Evolutionary conservation across 2,329 filamentous ascomycete species (phyloP).

Genomic region (Chaetomiaceae sp.): DNA sequence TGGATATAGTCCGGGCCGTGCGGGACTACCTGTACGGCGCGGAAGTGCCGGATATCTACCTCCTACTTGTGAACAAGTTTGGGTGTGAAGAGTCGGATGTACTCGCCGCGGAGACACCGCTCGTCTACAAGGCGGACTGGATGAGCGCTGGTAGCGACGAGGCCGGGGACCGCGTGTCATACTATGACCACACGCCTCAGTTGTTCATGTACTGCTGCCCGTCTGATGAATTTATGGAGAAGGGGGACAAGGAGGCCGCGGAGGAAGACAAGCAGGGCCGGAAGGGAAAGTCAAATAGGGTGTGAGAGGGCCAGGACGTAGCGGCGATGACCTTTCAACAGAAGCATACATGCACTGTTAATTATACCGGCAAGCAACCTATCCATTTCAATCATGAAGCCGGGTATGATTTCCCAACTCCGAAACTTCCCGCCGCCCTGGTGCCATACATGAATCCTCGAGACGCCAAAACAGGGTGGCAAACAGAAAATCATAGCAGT

Average conservation of each 20-base stretch:
- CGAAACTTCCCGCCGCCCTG: too few relatives aligned
- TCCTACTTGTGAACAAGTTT: not conserved
- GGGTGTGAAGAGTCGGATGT: not conserved
- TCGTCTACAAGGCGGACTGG: not conserved
- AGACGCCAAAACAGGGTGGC: too few relatives aligned
- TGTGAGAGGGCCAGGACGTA: too few relatives aligned
- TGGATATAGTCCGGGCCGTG: not conserved
- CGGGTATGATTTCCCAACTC: too few relatives aligned
- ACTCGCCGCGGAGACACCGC: not conserved
- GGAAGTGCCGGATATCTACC: not conserved
- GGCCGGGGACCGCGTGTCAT: not conserved
- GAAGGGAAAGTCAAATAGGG: too few relatives aligned
- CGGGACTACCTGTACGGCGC: slow-evolving; percentile 4
- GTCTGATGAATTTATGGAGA: not conserved
- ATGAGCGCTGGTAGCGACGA: not conserved
- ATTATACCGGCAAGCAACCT: too few relatives aligned
- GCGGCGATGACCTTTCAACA: too few relatives aligned
- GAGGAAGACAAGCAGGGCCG: too few relatives aligned
- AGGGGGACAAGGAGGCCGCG: not conserved
- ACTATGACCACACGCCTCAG: not conserved
- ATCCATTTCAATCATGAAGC: too few relatives aligned
- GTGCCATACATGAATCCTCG: too few relatives aligned
- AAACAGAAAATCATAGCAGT: too few relatives aligned
- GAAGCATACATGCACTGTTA: too few relatives aligned
- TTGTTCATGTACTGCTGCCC: not conserved